These are phyloP conservation scores for Boletus vinaceobasis DNA, from an alignment of 768 basidiomycete genomes.

Conservation along the genomic window DNA sequence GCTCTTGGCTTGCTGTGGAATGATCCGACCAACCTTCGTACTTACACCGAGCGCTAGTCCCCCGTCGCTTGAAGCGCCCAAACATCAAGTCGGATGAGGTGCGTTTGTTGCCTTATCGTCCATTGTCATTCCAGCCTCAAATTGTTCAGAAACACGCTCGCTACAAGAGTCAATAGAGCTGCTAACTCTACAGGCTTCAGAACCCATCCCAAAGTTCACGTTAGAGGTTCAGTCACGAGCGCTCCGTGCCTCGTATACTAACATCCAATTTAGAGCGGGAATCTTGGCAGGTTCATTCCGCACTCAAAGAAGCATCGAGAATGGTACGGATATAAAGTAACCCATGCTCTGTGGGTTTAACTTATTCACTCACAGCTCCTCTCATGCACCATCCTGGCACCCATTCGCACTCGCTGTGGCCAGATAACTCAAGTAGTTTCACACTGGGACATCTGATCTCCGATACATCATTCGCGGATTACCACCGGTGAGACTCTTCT, in stretches of 20 bases:
- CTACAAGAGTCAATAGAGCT: background rate
- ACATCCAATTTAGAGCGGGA: background rate
- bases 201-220: no score
- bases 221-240: background rate
- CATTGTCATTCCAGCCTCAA: background rate
- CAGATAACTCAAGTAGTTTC: no score
- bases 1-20: conserved; percentile 12
- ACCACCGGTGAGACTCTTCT: background rate
- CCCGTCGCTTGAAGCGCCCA: background rate
- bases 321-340: background rate
- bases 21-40: background rate
- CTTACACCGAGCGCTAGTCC: background rate
- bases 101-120: background rate
- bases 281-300: background rate
- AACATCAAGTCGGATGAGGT: background rate
- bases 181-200: background rate
- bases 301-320: no score
- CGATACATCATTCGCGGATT: background rate
- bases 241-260: background rate
- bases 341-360: no score
- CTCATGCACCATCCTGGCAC: background rate
- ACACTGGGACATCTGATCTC: background rate
- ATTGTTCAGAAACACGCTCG: background rate
- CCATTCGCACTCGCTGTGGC: background rate
- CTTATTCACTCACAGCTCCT: background rate